A percentile compares a stretch with the other conserved stretches of the same genome.
Evolutionary conservation across 371 early-diverging fungal genomes (phyloP).

Genomic region (Rhizopus arrhizus): DNA sequence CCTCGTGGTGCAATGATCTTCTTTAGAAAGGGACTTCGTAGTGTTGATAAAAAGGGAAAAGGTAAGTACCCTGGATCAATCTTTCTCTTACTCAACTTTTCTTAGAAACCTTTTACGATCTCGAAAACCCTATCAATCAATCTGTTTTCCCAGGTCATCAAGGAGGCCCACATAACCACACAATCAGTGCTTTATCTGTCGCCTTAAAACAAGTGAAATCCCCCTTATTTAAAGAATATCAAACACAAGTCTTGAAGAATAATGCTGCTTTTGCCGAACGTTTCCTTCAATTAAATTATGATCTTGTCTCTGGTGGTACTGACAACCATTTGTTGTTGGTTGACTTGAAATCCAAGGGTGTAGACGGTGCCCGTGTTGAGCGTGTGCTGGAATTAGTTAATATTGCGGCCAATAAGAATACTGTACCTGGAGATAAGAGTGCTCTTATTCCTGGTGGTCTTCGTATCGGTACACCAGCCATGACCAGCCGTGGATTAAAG

Average conservation of each 20-base stretch:
- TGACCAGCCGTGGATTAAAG: slow-evolving; percentile 90
- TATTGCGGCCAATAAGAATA: slow-evolving; percentile 95
- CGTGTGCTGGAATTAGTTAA: slow-evolving; percentile 95
- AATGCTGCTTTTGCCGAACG: slow-evolving; percentile 78
- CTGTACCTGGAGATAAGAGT: slow-evolving; percentile 87
- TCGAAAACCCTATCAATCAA: slow-evolving; percentile 93
- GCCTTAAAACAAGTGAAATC: slow-evolving; percentile 94
- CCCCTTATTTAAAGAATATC: slow-evolving; percentile 94
- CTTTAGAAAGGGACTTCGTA: slow-evolving; percentile 76
- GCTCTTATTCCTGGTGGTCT: slow-evolving; percentile 92
- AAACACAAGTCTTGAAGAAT: slow-evolving; percentile 91
- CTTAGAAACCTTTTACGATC: slow-evolving; percentile 53
- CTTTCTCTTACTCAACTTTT: too few relatives aligned
- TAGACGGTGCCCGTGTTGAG: slow-evolving; percentile 90
- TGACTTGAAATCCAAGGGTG: slow-evolving; percentile 84
- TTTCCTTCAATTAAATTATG: slow-evolving; percentile 80
- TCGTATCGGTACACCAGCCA: slow-evolving; percentile 87
- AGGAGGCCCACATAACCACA: slow-evolving; percentile 99
- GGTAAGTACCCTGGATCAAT: slow-evolving; percentile 25
- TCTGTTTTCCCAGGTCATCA: slow-evolving; percentile 99
- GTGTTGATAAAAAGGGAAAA: slow-evolving; percentile 83
- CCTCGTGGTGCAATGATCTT: slow-evolving; percentile 99
- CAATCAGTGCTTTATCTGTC: slow-evolving; percentile 98
- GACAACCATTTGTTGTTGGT: slow-evolving; percentile 94
- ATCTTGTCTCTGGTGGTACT: slow-evolving; percentile 91